Evolutionary conservation across 208 protist species (phyloP), one percentile per base, ranked within the genome.

Genomic region (Trypanosoma avium): DNA sequence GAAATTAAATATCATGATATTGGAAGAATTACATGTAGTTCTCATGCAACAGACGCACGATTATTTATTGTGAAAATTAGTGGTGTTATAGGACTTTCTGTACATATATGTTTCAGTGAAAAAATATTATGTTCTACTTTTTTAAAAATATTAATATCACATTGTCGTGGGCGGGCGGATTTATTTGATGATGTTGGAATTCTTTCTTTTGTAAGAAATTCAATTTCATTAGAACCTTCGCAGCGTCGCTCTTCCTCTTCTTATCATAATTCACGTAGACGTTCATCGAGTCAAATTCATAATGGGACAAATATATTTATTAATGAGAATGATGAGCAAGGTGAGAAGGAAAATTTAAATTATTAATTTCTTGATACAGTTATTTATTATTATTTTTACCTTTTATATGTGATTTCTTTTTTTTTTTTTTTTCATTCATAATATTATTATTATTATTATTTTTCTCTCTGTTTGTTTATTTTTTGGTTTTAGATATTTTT

Each of bases 1-100:
- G 46, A 50, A 7, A 17, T 71, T 15, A 60, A 62, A 38, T 71
- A 64, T 36, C 5, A 55, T n/a, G 26, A 58, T 49, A 24, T 71
- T 3, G 4, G 26, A 13, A 33, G 27, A n/a, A 59, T 64, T 36
- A 38, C 19, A 7, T 61, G 47, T 27, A n/a, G 10, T 9, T 22
- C 4, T 12, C 29, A 33, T 27, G 19, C 36, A 21, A 2, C 26
- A 15, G 38, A 48, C 53, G 32, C 32, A 24, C 30, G 32, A 29
- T n/a, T 21, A 5, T 22, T 59, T 4, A 30, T 45, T 17, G 56
- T 52, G 27, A 46, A 56, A 7, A n/a, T 71, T 13, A 57, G 33
- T 29, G 65, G 65, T 7, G 33, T 15, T 5, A 35, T 6, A 7
- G 57, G 56, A 9, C 57, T 71, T 35, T 17, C n/a, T 15, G 17